These are phyloP conservation scores for Camelina sativa DNA, from an alignment of 345 rosid genomes.

Conservation along the genomic window DNA sequence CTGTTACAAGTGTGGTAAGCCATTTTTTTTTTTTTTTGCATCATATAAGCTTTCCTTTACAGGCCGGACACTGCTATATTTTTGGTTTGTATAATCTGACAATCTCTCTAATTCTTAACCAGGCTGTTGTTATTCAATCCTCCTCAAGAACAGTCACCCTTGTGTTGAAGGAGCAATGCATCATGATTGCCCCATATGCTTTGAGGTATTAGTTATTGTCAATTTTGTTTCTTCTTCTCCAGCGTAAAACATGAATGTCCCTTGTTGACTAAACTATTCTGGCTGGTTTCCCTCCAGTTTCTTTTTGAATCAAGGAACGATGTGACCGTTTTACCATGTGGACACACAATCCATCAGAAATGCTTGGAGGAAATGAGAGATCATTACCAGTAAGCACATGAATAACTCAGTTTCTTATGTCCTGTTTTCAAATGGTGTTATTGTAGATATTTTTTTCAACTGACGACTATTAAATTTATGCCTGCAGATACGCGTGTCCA, in stretches of 20 bases:
- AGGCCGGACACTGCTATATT: not conserved
- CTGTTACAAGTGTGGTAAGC: conserved; percentile 87
- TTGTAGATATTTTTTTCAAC: conserved; percentile 8
- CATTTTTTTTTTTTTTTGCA: not conserved
- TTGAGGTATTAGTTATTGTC: conserved; percentile 59
- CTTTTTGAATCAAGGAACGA: conserved; percentile 74
- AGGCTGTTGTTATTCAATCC: conserved; percentile 91
- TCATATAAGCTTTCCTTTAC: not conserved
- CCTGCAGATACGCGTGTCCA: conserved; percentile 79
- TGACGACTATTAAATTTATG: not conserved
- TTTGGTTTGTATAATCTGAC: conserved; percentile 11
- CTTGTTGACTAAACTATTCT: not conserved
- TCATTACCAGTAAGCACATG: conserved; percentile 68
- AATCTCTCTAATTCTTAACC: not conserved
- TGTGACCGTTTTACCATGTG: conserved; percentile 82
- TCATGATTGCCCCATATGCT: conserved; percentile 91
- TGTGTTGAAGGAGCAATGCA: conserved; percentile 99
- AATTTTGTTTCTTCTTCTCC: not conserved
- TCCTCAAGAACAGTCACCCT: conserved; percentile 72
- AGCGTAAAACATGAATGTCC: not conserved
- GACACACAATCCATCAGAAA: conserved; percentile 78
- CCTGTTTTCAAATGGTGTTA: not conserved
- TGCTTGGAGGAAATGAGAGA: conserved; percentile 87
- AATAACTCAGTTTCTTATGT: not conserved
- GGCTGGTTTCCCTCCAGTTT: conserved; percentile 55